Conservation (phyloP, 2,329 filamentous ascomycete species). For the Fusarium neocosmosporiellum region DNA sequence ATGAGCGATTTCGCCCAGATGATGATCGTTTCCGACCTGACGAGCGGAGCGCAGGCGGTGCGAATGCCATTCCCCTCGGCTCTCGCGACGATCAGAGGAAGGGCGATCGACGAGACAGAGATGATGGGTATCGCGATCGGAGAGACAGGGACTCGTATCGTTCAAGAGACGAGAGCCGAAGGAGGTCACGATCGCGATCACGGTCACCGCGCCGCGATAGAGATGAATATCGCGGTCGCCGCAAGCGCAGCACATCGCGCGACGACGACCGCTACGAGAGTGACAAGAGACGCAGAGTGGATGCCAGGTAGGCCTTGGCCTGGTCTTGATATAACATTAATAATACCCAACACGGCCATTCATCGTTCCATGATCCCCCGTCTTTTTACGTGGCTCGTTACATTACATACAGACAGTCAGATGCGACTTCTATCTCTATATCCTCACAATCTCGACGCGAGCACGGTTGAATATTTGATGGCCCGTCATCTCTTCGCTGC, state of each 20-base stretch:
- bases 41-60: constrained; percentile 65
- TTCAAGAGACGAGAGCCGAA: constrained; percentile 37
- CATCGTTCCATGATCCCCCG: neutral
- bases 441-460: constrained; percentile 87
- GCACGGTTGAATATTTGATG: constrained; percentile 86
- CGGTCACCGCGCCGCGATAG: constrained; percentile 62
- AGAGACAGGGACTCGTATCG: constrained; percentile 43
- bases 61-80: constrained; percentile 77
- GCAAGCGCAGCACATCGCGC: constrained; percentile 68
- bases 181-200: constrained; percentile 57
- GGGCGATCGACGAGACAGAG: constrained; percentile 44
- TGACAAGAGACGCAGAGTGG: constrained; percentile 71
- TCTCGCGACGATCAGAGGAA: constrained; percentile 58
- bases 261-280: constrained; percentile 65
- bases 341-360: constrained; percentile 38
- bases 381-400: constrained; percentile 37
- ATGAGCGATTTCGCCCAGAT: constrained; percentile 77
- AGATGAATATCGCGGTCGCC: constrained; percentile 59
- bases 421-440: constrained; percentile 57
- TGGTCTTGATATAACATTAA: constrained; percentile 36
- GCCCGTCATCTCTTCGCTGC: constrained; percentile 67
- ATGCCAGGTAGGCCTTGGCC: constrained; percentile 48
- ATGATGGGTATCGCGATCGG: constrained; percentile 36
- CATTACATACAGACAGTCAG: constrained; percentile 19
- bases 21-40: constrained; percentile 60